These are phyloP conservation scores for Celoporthe dispersa DNA, from an alignment of 2,329 filamentous ascomycete species.

Conservation along the genomic window DNA sequence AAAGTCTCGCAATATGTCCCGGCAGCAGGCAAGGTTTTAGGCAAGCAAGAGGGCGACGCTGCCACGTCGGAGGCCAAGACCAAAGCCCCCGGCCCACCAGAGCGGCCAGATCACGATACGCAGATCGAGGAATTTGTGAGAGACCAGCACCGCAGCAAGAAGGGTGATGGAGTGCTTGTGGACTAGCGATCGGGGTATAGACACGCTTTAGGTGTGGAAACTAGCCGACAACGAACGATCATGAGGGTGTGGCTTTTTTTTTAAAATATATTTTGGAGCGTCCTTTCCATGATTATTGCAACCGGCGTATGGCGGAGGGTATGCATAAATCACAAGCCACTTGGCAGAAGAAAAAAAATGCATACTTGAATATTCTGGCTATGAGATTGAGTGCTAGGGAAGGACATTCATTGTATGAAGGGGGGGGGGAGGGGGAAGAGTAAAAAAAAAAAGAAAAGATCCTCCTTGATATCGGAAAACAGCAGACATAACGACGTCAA, in stretches of 20 bases:
- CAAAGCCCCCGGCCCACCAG: conserved; percentile 43
- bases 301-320: not conserved
- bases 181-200: not conserved
- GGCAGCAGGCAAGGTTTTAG: conserved; percentile 47
- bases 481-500: not conserved
- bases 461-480: no score
- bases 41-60: conserved; percentile 37
- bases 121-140: conserved; percentile 58
- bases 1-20: conserved; percentile 47
- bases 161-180: conserved; percentile 33
- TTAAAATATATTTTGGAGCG: not conserved
- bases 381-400: not conserved
- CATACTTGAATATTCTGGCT: not conserved
- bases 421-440: not conserved
- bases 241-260: no score
- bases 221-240: not conserved
- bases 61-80: conserved; percentile 22
- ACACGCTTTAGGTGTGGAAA: no score
- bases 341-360: not conserved
- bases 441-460: not conserved
- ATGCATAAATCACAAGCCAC: not conserved
- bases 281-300: not conserved
- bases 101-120: conserved; percentile 50
- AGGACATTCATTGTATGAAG: not conserved
- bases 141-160: conserved; percentile 56